Evolutionary conservation across 495 filamentous ascomycete genomes (phyloP).

Genomic region (Aspergillus biplanus): DNA sequence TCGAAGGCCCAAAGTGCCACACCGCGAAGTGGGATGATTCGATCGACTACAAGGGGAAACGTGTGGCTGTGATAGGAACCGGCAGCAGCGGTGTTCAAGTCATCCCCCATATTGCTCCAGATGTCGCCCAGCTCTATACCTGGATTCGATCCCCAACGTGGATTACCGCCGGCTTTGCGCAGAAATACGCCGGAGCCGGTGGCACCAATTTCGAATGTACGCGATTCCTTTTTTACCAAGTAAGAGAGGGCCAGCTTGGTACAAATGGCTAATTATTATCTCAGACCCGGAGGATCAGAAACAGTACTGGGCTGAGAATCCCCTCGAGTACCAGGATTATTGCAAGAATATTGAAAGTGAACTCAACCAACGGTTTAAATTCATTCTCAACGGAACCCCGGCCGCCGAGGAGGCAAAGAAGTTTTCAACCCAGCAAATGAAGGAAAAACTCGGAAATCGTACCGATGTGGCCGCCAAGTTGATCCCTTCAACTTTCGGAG

Average conservation of each 20-base stretch:
- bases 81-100: not conserved
- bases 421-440: not conserved
- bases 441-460: not conserved
- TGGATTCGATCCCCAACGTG: not conserved
- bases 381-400: conserved; percentile 5
- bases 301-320: not conserved
- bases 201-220: not conserved
- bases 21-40: not conserved
- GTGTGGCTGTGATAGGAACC: not conserved
- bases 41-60: not conserved
- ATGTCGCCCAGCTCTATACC: not conserved
- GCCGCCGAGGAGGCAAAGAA: not conserved
- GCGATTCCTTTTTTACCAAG: not conserved
- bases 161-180: not conserved
- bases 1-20: not conserved
- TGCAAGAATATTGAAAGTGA: conserved; percentile 7
- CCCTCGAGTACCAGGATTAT: conserved; percentile 2
- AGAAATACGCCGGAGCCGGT: not conserved
- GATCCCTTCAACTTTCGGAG: not conserved
- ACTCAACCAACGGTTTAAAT: conserved; percentile 6
- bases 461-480: not conserved
- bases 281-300: not conserved
- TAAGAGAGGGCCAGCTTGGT: not conserved
- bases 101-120: not conserved
- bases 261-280: not conserved